These are phyloP conservation scores for Calcarisporium arbuscula DNA, from an alignment of 2,329 filamentous ascomycete species.

Conservation along the genomic window DNA sequence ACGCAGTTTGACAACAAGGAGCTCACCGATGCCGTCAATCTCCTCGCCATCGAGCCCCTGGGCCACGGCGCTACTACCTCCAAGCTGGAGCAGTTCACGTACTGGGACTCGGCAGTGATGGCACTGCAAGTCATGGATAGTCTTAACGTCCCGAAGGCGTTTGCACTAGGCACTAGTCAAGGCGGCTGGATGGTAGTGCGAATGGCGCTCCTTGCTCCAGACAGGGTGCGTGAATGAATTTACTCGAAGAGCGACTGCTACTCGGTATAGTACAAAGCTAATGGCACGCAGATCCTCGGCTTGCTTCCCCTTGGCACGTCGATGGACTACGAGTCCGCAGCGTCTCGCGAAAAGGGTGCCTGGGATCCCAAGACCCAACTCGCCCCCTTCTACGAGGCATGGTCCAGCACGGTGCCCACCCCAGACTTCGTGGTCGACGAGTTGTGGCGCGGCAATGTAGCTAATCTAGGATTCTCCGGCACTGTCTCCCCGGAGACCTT, in stretches of 20 bases:
- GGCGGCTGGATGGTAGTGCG: slow-evolving; percentile 45
- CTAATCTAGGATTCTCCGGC: slow-evolving; percentile 38
- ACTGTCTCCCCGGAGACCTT: slow-evolving; percentile 28
- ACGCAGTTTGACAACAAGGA: slow-evolving; percentile 33
- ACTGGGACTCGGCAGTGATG: slow-evolving; percentile 50
- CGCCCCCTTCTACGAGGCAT: slow-evolving; percentile 34
- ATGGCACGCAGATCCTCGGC: slow-evolving; percentile 34
- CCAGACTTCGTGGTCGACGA: slow-evolving; percentile 42
- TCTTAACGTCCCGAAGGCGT: slow-evolving; percentile 40
- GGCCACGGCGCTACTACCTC: slow-evolving; percentile 42
- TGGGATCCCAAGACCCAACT: slow-evolving; percentile 41
- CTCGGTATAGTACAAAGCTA: not conserved
- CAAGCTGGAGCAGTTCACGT: slow-evolving; percentile 42
- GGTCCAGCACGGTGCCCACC: slow-evolving; percentile 31
- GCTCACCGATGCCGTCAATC: slow-evolving; percentile 37
- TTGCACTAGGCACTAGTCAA: slow-evolving; percentile 44
- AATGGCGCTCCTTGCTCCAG: slow-evolving; percentile 45
- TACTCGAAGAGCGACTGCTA: slow-evolving; percentile 5
- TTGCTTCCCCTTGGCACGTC: slow-evolving; percentile 43
- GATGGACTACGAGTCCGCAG: slow-evolving; percentile 45
- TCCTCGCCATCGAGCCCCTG: slow-evolving; percentile 46
- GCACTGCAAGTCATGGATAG: slow-evolving; percentile 49
- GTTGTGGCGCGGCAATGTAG: slow-evolving; percentile 38
- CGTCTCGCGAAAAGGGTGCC: slow-evolving; percentile 38
- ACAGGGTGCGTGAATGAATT: slow-evolving; percentile 32